phyloP scores from a whole-genome alignment of 2,329 filamentous ascomycete genomes.

The Alternaria dauci region DNA sequence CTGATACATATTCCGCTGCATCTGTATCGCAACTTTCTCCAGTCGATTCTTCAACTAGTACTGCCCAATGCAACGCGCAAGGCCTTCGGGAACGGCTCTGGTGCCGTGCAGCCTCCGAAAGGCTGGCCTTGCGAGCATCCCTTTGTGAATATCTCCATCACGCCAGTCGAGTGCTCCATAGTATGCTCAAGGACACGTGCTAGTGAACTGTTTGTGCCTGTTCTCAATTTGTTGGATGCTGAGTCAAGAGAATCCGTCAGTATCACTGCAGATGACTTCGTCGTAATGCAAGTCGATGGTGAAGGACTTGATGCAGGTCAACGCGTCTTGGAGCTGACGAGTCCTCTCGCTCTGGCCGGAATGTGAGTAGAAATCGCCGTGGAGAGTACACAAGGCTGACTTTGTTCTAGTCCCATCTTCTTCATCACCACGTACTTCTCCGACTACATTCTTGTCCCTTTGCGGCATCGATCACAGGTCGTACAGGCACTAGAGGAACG shows the following conservation, averaged over 20 bases:
- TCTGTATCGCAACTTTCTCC: slow-evolving; percentile 79
- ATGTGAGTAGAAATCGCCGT: slow-evolving; percentile 63
- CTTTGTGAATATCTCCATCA: slow-evolving; percentile 94
- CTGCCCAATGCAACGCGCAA: slow-evolving; percentile 66
- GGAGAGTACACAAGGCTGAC: slow-evolving; percentile 9
- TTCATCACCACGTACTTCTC: slow-evolving; percentile 99
- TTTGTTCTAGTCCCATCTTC: slow-evolving; percentile 76
- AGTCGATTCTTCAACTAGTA: slow-evolving; percentile 85
- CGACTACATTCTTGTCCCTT: slow-evolving; percentile 92
- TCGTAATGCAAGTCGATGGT: slow-evolving; percentile 88
- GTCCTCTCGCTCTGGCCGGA: slow-evolving; percentile 86
- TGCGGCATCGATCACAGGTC: slow-evolving; percentile 76
- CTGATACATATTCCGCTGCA: slow-evolving; percentile 89
- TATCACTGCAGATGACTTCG: slow-evolving; percentile 83
- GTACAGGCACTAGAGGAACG: slow-evolving; percentile 77
- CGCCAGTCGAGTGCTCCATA: slow-evolving; percentile 89
- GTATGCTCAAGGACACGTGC: slow-evolving; percentile 84
- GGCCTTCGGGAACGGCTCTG: slow-evolving; percentile 35
- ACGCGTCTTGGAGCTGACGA: slow-evolving; percentile 89
- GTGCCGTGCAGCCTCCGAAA: slow-evolving; percentile 46
- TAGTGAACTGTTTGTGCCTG: slow-evolving; percentile 76
- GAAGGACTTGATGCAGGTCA: slow-evolving; percentile 91
- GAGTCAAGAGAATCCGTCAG: slow-evolving; percentile 61
- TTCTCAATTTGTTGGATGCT: slow-evolving; percentile 69
- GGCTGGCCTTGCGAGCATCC: slow-evolving; percentile 67